These are phyloP conservation scores for Wolfiporia cocos DNA, from an alignment of 1,284 basidiomycete species.

Conservation along the genomic window DNA sequence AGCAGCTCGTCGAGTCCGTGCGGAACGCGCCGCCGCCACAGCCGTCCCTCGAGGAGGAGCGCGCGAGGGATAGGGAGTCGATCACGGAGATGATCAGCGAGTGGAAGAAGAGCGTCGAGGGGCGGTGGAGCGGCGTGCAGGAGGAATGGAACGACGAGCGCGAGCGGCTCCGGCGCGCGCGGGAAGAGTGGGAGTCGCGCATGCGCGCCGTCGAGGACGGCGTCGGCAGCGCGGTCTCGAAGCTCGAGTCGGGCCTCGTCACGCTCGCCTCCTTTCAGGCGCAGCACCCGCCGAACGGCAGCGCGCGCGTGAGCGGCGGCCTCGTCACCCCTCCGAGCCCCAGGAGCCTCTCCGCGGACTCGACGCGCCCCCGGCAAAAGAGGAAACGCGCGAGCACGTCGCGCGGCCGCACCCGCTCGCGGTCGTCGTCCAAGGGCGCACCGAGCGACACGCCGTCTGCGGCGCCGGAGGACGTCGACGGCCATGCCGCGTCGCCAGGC, in stretches of 20 bases:
- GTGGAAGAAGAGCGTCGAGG: constrained; percentile 71
- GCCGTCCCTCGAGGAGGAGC: constrained; percentile 20
- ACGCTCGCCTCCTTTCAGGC: constrained; percentile 29
- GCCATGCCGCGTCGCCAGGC: constrained; percentile 22
- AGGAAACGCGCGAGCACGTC: constrained; percentile 26
- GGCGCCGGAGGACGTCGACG: constrained; percentile 16
- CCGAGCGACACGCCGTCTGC: constrained; percentile 18
- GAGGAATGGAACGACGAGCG: constrained; percentile 83
- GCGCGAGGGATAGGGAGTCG: constrained; percentile 35
- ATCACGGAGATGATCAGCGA: constrained; percentile 50
- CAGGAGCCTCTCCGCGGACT: constrained; percentile 59
- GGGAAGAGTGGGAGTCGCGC: constrained; percentile 77
- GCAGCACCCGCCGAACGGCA: constrained; percentile 37
- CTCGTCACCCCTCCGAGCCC: constrained; percentile 72
- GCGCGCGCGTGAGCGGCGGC: constrained; percentile 38
- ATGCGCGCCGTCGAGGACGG: constrained; percentile 37
- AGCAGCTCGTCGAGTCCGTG: constrained; percentile 35
- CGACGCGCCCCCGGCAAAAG: constrained; percentile 27
- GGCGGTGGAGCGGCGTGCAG: constrained; percentile 71
- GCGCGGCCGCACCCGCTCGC: constrained; percentile 27
- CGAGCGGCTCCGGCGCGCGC: constrained; percentile 65
- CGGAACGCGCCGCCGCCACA: constrained; percentile 15
- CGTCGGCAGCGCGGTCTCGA: constrained; percentile 30
- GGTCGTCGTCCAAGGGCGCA: constrained; percentile 23
- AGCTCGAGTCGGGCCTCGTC: constrained; percentile 42